phyloP scores from a whole-genome alignment of 768 basidiomycete genomes.

The Boletus bicolor region DNA sequence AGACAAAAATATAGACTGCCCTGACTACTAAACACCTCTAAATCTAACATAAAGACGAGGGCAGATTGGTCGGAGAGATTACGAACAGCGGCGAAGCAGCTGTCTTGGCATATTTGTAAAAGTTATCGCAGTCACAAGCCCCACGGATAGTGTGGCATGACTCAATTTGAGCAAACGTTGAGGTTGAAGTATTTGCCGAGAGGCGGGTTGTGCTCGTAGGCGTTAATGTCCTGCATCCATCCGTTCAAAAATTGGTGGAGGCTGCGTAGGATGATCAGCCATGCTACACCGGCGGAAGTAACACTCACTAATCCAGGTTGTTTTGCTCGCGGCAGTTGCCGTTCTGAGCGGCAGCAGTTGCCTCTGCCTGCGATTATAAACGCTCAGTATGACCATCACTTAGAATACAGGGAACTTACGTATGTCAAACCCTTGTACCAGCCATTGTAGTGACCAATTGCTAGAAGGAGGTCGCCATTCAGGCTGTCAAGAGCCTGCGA shows the following conservation, averaged over 20 bases:
- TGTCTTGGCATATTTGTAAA: not conserved
- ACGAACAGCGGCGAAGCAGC: not conserved
- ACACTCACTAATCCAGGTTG: conserved; percentile 79
- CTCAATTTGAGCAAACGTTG: conserved; percentile 28
- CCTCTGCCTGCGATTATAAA: conserved; percentile 38
- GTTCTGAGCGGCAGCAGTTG: conserved; percentile 53
- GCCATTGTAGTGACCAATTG: conserved; percentile 76
- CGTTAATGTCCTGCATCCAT: conserved; percentile 60
- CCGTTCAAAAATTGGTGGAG: conserved; percentile 71
- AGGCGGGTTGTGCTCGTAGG: conserved; percentile 39
- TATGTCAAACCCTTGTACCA: conserved; percentile 59
- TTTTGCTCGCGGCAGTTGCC: conserved; percentile 72
- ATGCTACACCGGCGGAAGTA: not conserved
- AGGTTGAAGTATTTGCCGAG: conserved; percentile 73
- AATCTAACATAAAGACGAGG: not conserved
- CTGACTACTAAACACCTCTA: not conserved
- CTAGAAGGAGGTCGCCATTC: conserved; percentile 49
- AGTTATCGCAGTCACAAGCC: not conserved
- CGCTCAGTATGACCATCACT: not conserved
- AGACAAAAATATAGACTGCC: not conserved
- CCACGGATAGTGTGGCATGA: not conserved
- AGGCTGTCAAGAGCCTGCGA: conserved; percentile 40
- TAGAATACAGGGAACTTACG: conserved; percentile 35
- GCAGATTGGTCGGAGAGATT: not conserved
- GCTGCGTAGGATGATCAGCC: conserved; percentile 35